These are phyloP conservation scores for Inonotus hispidus DNA, from an alignment of 1,284 basidiomycete genomes.

Conservation along the genomic window DNA sequence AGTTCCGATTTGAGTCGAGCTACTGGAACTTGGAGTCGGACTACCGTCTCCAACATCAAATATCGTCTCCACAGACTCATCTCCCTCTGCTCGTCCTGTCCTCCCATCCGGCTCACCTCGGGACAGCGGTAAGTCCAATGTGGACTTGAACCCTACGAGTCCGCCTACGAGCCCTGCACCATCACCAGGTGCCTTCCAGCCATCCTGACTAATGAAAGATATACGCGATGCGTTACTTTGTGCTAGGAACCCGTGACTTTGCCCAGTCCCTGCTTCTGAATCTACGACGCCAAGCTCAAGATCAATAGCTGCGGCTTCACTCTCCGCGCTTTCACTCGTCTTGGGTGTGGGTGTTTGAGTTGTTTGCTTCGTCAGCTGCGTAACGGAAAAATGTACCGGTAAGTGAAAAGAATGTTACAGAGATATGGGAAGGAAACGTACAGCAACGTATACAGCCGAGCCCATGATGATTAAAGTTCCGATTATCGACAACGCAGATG, in stretches of 20 bases:
- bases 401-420: not conserved
- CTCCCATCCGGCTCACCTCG: not conserved
- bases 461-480: conserved; percentile 54
- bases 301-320: conserved; percentile 1
- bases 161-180: too few species aligned
- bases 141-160: too few species aligned
- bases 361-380: conserved; percentile 8
- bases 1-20: not conserved
- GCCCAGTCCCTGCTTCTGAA: not conserved
- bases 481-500: conserved; percentile 46
- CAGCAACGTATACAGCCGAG: conserved; percentile 57
- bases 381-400: not conserved
- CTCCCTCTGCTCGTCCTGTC: not conserved
- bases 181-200: too few species aligned
- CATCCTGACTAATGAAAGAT: too few species aligned
- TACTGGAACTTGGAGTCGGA: not conserved
- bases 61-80: too few species aligned
- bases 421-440: conserved; percentile 23
- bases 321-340: not conserved
- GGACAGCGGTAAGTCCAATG: too few species aligned
- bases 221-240: not conserved
- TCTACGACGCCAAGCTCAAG: conserved; percentile 4
- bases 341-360: not conserved
- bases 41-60: not conserved
- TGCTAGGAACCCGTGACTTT: conserved; percentile 1